A percentile compares a stretch with the other conserved stretches of the same genome.
Evolutionary conservation across 768 basidiomycete genomes (phyloP).

Genomic region (Tylopilus sp.): DNA sequence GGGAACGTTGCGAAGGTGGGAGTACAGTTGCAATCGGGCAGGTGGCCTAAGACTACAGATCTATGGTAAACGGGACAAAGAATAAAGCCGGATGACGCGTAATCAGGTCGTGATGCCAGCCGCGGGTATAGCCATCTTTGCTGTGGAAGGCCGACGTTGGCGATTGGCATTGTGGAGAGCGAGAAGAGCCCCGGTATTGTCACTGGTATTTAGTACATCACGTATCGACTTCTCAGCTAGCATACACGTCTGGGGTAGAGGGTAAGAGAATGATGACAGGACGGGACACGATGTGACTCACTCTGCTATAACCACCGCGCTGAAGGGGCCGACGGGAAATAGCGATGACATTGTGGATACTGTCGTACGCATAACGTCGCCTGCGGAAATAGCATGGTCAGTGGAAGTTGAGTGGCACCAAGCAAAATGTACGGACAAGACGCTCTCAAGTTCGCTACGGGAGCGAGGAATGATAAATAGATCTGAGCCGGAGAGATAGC

Average conservation of each 20-base stretch:
- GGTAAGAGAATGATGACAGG: background rate
- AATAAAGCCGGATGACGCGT: background rate
- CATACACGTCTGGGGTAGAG: slow-evolving; percentile 53
- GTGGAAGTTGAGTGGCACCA: background rate
- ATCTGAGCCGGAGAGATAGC: slow-evolving; percentile 69
- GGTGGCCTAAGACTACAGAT: slow-evolving; percentile 1
- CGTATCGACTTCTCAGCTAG: slow-evolving; percentile 69
- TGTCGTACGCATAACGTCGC: slow-evolving; percentile 72
- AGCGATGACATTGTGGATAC: slow-evolving; percentile 78
- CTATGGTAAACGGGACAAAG: background rate
- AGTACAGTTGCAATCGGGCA: slow-evolving; percentile 26
- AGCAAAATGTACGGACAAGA: slow-evolving; percentile 49
- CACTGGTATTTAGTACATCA: slow-evolving; percentile 63
- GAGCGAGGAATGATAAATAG: slow-evolving; percentile 67
- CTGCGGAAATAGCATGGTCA: slow-evolving; percentile 35
- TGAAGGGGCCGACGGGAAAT: slow-evolving; percentile 61
- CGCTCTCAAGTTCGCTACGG: slow-evolving; percentile 62
- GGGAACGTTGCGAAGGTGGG: slow-evolving; percentile 13
- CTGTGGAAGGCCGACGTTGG: slow-evolving; percentile 7
- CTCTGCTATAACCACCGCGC: slow-evolving; percentile 52
- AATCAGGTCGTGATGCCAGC: slow-evolving; percentile 27
- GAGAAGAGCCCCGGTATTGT: slow-evolving; percentile 65
- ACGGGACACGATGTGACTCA: slow-evolving; percentile 27
- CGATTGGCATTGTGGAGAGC: slow-evolving; percentile 49
- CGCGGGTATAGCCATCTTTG: slow-evolving; percentile 14